Evolutionary conservation across 441 rosid genomes (phyloP), one percentile per base, ranked within the genome.

Genomic region (Melastoma candidum): DNA sequence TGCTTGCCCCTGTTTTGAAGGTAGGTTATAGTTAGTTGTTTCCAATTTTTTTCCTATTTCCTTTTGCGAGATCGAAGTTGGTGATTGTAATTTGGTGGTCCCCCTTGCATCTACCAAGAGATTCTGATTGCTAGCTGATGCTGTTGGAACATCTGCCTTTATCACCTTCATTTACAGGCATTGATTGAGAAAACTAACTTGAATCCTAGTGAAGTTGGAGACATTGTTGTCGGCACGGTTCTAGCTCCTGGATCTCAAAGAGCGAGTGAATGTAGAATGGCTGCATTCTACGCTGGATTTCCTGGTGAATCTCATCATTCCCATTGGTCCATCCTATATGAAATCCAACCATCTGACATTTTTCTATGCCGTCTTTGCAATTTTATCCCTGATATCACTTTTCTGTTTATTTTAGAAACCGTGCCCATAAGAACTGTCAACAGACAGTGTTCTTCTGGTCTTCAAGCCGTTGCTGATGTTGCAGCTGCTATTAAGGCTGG

Each of bases 391-490:
- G 11, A 44, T 5, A 12, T 24, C 1, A 41, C 58, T 32, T 44
- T 59, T 69, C 39, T 65, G 26, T 29, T 29, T 29, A 67, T 85
- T 64, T 44, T 71, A 83, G 99, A 93, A 43, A 86, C 93, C 9
- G 96, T 93, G 60, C 84, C 99, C 0, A 29, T 89, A 59, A 84
- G 93, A 68, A 93, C 97, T 54, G 99, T 93, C 64, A 93, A 93
- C 63, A 80, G 97, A 71, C 97, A 86, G 58, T 93, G 99, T 57
- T 84, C 99, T 3, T 93, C 99, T 56, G 99, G 99, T 59, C 95
- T 93, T 75, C 97, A 93, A 68, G 99, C 99, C 12, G 96, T 93
- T 77, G 97, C 97, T 61, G 99, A 93, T 46, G 99, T 93, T 12
- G 99, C 97, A 26, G 97, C 99, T 26, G 87, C 95, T 58, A 89